Conservation (phyloP, 2,329 filamentous ascomycete species). For the Phyllosticta ampelicida region DNA sequence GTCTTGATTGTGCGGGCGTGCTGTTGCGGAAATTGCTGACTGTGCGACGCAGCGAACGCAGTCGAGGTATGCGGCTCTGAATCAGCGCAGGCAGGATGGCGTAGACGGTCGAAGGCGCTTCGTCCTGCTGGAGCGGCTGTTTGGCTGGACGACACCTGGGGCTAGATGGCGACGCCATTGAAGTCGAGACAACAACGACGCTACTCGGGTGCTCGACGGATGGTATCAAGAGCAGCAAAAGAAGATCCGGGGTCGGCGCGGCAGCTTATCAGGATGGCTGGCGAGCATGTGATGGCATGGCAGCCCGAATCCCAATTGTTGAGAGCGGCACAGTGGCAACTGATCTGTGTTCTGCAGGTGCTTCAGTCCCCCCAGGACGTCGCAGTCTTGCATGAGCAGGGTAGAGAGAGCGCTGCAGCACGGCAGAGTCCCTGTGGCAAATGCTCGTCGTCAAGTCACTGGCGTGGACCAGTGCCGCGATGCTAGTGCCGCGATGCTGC, state of each 20-base stretch:
- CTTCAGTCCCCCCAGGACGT: not conserved
- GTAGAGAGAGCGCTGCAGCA: too few species aligned
- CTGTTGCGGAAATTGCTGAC: constrained; percentile 18
- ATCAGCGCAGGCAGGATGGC: constrained; percentile 44
- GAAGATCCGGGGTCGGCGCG: not conserved
- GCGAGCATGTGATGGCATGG: not conserved
- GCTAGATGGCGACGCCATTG: not conserved
- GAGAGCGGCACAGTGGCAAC: not conserved
- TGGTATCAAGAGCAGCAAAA: not conserved
- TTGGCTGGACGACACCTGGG: not conserved
- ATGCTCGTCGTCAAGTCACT: not conserved
- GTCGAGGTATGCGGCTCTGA: constrained; percentile 40
- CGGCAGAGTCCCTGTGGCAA: too few species aligned
- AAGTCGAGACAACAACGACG: not conserved
- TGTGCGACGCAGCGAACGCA: constrained; percentile 38
- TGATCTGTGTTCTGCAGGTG: not conserved
- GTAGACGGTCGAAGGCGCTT: constrained; percentile 38
- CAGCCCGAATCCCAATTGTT: not conserved
- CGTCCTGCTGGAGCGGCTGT: not conserved
- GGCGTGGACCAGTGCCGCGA: not conserved
- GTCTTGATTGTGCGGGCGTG: not conserved
- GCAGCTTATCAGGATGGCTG: not conserved
- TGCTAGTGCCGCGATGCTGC: not conserved
- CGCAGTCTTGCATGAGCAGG: not conserved
- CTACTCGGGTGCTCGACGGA: not conserved